A percentile compares a stretch with the other conserved stretches of the same genome.
phyloP scores from a whole-genome alignment of 805 yeast genomes.

The Starmerella bacillaris region DNA sequence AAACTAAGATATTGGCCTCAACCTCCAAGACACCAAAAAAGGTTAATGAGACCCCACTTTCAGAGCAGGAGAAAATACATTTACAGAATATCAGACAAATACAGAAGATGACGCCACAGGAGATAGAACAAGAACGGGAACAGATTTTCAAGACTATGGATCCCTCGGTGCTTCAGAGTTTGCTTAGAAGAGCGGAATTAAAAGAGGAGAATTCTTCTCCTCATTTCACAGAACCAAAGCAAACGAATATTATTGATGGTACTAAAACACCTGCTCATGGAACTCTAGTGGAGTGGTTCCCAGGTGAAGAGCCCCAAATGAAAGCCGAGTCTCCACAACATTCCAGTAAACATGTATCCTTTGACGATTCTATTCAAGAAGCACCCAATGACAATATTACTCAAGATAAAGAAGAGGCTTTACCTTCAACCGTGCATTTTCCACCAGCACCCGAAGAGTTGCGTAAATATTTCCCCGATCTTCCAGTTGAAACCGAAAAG shows the following conservation, averaged over 20 bases:
- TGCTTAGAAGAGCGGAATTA: slow-evolving; percentile 29
- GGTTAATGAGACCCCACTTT: too few species aligned
- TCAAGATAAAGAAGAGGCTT: background rate
- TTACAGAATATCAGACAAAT: slow-evolving; percentile 51
- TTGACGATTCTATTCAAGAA: background rate
- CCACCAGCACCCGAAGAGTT: slow-evolving; percentile 50
- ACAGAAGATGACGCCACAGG: slow-evolving; percentile 44
- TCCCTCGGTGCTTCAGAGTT: slow-evolving; percentile 40
- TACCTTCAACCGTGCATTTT: slow-evolving; percentile 25
- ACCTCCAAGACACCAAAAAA: too few species aligned
- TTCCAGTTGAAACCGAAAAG: slow-evolving; percentile 65
- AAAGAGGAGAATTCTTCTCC: too few species aligned
- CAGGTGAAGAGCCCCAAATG: background rate
- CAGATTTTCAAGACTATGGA: slow-evolving; percentile 52
- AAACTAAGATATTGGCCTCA: background rate
- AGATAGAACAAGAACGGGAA: slow-evolving; percentile 43
- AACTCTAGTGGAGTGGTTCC: background rate
- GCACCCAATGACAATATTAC: background rate
- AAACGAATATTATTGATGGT: too few species aligned
- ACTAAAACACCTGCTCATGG: background rate
- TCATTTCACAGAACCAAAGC: too few species aligned
- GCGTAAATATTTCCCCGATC: slow-evolving; percentile 71
- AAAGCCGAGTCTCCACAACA: too few species aligned
- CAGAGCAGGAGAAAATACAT: slow-evolving; percentile 61
- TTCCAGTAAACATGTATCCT: too few species aligned